These are phyloP conservation scores for Nymphaea colorata DNA, from an alignment of 164 flowering plant species.

Conservation along the genomic window DNA sequence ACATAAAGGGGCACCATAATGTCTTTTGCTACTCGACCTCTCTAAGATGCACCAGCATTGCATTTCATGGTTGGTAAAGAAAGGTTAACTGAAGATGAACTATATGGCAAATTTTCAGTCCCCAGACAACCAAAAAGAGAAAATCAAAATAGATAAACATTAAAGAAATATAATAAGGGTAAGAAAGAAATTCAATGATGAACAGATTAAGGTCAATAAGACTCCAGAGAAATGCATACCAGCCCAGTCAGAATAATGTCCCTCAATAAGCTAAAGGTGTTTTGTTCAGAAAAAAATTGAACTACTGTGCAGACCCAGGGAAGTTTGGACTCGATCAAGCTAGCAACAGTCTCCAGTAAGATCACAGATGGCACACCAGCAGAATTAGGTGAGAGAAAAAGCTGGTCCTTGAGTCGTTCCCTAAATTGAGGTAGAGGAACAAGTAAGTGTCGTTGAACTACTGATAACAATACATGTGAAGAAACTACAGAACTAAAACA, in stretches of 20 bases:
- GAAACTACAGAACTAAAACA: too few relatives aligned
- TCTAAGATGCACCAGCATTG: too few relatives aligned
- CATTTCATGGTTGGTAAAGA: too few relatives aligned
- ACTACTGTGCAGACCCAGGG: constrained; percentile 75
- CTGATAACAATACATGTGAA: too few relatives aligned
- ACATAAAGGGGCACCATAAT: too few relatives aligned
- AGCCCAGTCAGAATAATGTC: constrained; percentile 46
- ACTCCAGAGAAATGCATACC: constrained; percentile 23
- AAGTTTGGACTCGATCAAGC: constrained; percentile 50
- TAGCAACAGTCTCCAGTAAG: constrained; percentile 47
- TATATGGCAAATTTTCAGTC: too few relatives aligned
- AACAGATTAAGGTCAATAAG: neutral
- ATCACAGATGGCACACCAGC: constrained; percentile 24
- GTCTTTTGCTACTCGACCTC: too few relatives aligned
- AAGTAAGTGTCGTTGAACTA: too few relatives aligned
- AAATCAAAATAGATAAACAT: neutral
- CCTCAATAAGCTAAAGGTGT: constrained; percentile 41
- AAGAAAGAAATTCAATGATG: neutral
- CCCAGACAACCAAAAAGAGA: too few relatives aligned
- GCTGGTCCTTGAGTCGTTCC: constrained; percentile 50
- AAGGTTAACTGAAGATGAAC: too few relatives aligned
- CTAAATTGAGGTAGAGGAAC: constrained; percentile 21
- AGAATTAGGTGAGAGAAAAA: constrained; percentile 28
- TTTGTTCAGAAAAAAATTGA: constrained; percentile 40
- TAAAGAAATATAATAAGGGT: neutral